These are phyloP conservation scores for Aspergillus sp. DNA, from an alignment of 2,329 filamentous ascomycete species.

Conservation along the genomic window DNA sequence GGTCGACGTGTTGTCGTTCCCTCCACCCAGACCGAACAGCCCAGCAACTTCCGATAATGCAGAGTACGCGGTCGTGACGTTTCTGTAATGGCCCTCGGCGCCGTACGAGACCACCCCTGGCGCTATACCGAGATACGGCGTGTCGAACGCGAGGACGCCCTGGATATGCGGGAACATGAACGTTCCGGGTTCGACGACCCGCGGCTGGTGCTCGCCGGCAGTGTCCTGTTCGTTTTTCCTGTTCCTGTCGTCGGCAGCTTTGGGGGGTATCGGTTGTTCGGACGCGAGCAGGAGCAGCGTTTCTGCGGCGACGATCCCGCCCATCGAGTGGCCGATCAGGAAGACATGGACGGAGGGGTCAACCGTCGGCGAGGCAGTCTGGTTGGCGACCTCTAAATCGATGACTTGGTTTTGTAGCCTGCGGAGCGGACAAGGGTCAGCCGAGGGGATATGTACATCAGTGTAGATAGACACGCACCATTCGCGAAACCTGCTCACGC, in stretches of 20 bases:
- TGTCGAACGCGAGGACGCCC: slow-evolving; percentile 90
- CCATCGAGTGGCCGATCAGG: slow-evolving; percentile 85
- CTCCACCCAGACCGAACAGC: slow-evolving; percentile 64
- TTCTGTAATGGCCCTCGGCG: slow-evolving; percentile 82
- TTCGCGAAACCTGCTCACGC: slow-evolving; percentile 47
- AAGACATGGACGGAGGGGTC: slow-evolving; percentile 81
- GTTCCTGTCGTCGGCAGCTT: slow-evolving; percentile 17
- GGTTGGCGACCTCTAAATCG: slow-evolving; percentile 82
- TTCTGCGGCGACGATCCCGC: slow-evolving; percentile 91
- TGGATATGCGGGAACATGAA: slow-evolving; percentile 95
- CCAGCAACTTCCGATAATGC: slow-evolving; percentile 63
- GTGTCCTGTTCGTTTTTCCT: not conserved
- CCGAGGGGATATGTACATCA: not conserved
- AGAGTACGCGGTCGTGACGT: slow-evolving; percentile 68
- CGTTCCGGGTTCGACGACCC: slow-evolving; percentile 28
- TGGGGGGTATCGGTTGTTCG: slow-evolving; percentile 54
- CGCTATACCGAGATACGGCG: slow-evolving; percentile 67
- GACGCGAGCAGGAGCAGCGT: slow-evolving; percentile 73
- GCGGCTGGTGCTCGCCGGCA: slow-evolving; percentile 5
- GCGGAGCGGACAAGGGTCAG: not conserved
- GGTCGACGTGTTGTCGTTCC: slow-evolving; percentile 18
- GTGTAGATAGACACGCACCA: slow-evolving; percentile 35
- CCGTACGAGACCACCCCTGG: slow-evolving; percentile 51
- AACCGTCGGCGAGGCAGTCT: slow-evolving; percentile 77
- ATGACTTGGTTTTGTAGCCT: slow-evolving; percentile 91